These are phyloP conservation scores for Sporothrix mexicana DNA, from an alignment of 2,329 filamentous ascomycete genomes.

Conservation along the genomic window DNA sequence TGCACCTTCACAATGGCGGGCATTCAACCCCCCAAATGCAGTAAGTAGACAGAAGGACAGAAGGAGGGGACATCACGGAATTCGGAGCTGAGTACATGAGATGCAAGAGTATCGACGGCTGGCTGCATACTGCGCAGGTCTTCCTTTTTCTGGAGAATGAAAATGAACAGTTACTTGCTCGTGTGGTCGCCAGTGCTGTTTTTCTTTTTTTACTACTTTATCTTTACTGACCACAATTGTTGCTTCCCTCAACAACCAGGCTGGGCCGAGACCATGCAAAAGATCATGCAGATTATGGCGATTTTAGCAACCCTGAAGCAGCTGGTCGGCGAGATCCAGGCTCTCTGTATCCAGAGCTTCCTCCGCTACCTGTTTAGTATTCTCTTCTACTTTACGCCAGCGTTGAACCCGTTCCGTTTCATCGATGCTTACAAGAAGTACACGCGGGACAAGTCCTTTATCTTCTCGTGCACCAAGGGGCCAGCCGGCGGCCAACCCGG, in stretches of 20 bases:
- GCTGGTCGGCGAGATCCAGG: slow-evolving; percentile 30
- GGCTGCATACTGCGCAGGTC: background rate
- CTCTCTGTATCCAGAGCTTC: slow-evolving; percentile 24
- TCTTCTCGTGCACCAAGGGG: background rate
- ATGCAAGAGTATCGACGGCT: background rate
- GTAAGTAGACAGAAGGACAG: background rate
- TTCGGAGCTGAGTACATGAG: background rate
- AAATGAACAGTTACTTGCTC: background rate
- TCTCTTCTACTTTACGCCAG: slow-evolving; percentile 30
- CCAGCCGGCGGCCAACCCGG: background rate
- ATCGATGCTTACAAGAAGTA: slow-evolving; percentile 13
- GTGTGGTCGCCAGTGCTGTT: no score
- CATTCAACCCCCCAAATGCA: background rate
- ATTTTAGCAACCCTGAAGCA: slow-evolving; percentile 27
- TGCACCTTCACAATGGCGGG: background rate
- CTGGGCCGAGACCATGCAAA: slow-evolving; percentile 22
- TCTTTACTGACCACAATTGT: no score
- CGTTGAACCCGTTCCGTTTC: slow-evolving; percentile 27
- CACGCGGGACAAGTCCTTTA: slow-evolving; percentile 1
- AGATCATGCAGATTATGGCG: slow-evolving; percentile 29
- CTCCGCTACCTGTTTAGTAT: background rate
- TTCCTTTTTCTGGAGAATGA: background rate
- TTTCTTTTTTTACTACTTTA: background rate
- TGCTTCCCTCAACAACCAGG: no score
- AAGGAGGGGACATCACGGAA: background rate